Evolutionary conservation across 768 basidiomycete genomes (phyloP), one percentile per base, ranked within the genome.

Genomic region (Lentinula detonsa): DNA sequence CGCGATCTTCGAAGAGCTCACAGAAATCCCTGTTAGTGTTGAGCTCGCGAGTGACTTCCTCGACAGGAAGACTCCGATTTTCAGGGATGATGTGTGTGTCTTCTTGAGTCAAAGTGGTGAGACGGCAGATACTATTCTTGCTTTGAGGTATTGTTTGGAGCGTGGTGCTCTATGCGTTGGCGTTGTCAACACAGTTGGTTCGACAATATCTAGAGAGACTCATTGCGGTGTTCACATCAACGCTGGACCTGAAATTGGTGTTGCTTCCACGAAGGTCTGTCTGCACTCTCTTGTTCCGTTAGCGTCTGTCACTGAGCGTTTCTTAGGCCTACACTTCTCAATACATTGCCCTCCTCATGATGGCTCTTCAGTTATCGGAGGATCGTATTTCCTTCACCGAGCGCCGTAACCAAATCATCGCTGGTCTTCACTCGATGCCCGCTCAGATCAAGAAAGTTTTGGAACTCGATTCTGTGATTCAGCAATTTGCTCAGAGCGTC

Each of bases 161-260:
- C 85, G 97, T 62, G 97, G 97, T 49, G 96, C 97, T 7, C 85
- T 99, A 48, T 95, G 92, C 71, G 85, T 99, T 50, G 97, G 97
- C 78, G 92, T 98, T 55, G 95, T 99, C 74, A 98, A 99, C 80
- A 95, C 94, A 39, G 97, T 99, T 68, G 97, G 97, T 53, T 97
- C 95, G 23, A 98, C 96, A 3, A 85, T 98, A 67, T 98, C 96
- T 46, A 91, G 96, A 70, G 95, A 98, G 77, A 95, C 95, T 2
- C 97, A 99, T 78, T 97, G 95, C 65, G 97, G 97, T 89, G 88
- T 99, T 57, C 97, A 98, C 78, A 98, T 99, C 80, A 99, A 99
- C 70, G 97, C 95, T 68, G 95, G 95, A 18, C 95, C 95, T 58
- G 95, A 98, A 80, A 95, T 99, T 65, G 96, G 97, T 82, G 97